Base-by-base conservation (phyloP, 306 rosid genomes). In the Fagus crenata region DNA sequence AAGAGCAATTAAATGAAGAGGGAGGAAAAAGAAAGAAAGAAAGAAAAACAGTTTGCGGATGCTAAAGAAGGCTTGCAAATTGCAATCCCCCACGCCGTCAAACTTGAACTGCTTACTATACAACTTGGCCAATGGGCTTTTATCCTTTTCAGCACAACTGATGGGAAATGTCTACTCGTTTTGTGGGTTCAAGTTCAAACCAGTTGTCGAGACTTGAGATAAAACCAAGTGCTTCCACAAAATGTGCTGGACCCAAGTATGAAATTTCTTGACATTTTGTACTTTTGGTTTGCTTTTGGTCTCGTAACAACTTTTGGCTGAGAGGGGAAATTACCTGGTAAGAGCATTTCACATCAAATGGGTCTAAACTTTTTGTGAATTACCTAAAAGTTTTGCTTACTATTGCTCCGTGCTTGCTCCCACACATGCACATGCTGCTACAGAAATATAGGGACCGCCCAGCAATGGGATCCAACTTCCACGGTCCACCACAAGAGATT, bases 201-300 rank as follows among this genome's bases (percentile, higher is more conserved):
- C 71, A 6, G 31, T 37, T 65, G 49, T 2, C 6, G 0, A 46
- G 2, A 46, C 4, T 3, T 49, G 71, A 69, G 84, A 86, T 42
- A 67, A 79, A 58, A 61, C 84, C 43, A 78, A 78, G 78, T 40
- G 60, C 42, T 86, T 82, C 87, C 81, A 84, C 77, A 63, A 72
- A 80, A 84, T 42, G 42, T 12, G 68, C 12, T 39, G 42, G 67
- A 40, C 3, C 73, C 79, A 80, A 75, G 42, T 81, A 32, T 74
- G 72, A 78, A 76, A 53, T 81, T 73, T 73, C 49, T 68, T 31
- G 11, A 49, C n/a, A 72, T 12, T 37, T 64, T 3, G 41, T 78
- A 15, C 63, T 28, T 78, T 73, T 36, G 70, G 68, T 43, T 79
- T 71, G 73, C 42, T 36, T 54, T 61, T 49, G 60, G 67, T 54